Base-by-base conservation (phyloP, 1,284 basidiomycete species). In the Leccinum variabile region DNA sequence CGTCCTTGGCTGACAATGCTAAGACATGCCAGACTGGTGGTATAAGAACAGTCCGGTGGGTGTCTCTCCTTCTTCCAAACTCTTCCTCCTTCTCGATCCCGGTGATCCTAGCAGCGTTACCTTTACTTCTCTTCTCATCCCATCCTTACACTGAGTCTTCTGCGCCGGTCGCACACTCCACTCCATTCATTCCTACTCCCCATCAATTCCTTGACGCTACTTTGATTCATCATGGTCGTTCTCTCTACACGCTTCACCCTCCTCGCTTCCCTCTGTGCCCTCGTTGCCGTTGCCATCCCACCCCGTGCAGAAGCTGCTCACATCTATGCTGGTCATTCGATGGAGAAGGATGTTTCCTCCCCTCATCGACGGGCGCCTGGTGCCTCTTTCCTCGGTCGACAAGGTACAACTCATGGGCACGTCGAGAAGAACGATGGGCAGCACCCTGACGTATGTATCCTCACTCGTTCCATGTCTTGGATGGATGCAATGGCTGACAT, bases 81-180 rank as follows among this genome's bases (percentile, higher is more conserved):
- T 61, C 54, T 63, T 44, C 7, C 49, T 22, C 57, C 55, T 11
- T 56, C 56, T 66, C 32, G 72, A 63, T 75, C 73, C 71, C 18
- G 67, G 73, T 64, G 71, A 64, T 75, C 70, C 67, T 64, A 62
- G 22, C 52, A 59, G 59, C 69, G 67, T 63, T 44, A 54, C 13
- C 41, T 61, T 28, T 28, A 14, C 59, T 57, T 57, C 13, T 5
- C 39, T 50, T 59, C 32, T 5, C 30, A 53, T 58, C 16, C 3
- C 18, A 28, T 50, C 53, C 28, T 61, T 37, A 32, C 61, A 59
- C 56, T 44, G 41, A 57, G 22, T 54, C 60, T 46, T 54, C 54
- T 61, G 73, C 69, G 69, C 71, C 54, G 64, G 59, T 63, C 69
- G 72, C 57, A 64, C 37, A 18, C 35, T 30, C 41, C 6, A 25